Percentiles rank a stretch among this genome's conserved stretches.
These are phyloP conservation scores for Rhipidocladum racemiflorum DNA, from an alignment of 176 grass and related monocot genomes.

Conservation along the genomic window DNA sequence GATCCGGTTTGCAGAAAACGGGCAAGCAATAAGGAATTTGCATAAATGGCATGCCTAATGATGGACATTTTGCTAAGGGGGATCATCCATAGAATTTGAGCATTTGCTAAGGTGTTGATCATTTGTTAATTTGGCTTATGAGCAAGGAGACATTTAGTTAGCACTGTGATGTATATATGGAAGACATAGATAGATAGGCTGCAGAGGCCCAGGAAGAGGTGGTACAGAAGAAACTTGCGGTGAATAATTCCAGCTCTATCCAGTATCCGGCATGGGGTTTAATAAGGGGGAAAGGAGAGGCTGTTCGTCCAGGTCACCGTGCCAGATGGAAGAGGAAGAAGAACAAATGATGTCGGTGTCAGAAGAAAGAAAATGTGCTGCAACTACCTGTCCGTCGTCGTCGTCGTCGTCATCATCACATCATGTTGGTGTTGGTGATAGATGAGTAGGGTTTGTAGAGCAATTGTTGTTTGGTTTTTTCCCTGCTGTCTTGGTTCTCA, in stretches of 20 bases:
- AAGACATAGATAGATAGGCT: background rate
- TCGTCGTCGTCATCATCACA: background rate
- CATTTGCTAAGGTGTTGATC: too few relatives aligned
- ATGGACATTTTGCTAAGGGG: background rate
- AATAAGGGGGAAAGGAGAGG: background rate
- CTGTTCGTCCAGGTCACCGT: background rate
- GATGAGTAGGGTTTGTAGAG: slow-evolving; percentile 12
- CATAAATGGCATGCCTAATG: too few relatives aligned
- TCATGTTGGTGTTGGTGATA: background rate
- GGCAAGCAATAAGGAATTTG: too few relatives aligned
- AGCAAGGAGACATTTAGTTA: background rate
- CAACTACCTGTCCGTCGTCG: background rate
- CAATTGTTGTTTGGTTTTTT: background rate
- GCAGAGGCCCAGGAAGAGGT: background rate
- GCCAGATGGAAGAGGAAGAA: background rate
- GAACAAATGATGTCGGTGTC: too few relatives aligned
- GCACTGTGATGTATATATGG: slow-evolving; percentile 14
- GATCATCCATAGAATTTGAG: too few relatives aligned
- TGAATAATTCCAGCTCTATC: too few relatives aligned
- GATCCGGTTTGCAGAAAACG: too few relatives aligned
- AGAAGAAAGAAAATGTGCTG: background rate
- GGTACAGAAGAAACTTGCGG: background rate
- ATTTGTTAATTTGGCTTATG: slow-evolving; percentile 46
- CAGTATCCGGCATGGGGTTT: too few relatives aligned
- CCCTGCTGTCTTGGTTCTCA: background rate